Percentiles rank a stretch among this genome's conserved stretches.
Evolutionary conservation across 73 alveolate genomes (phyloP).

Genomic region (Paramecium biaurelia): DNA sequence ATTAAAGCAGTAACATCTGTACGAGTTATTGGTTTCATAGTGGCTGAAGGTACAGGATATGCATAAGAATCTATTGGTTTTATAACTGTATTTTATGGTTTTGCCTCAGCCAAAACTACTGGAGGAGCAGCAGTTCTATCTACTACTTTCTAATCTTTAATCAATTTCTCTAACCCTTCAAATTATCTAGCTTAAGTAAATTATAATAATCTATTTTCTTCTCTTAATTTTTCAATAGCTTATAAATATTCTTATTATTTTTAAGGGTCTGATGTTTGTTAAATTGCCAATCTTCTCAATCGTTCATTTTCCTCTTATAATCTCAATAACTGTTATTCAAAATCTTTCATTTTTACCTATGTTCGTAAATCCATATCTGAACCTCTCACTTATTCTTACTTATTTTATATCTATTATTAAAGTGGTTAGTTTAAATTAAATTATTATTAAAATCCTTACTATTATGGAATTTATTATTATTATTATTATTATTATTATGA

Average conservation of each 20-base stretch:
- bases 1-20: background rate
- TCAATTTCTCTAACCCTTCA: conserved; percentile 10
- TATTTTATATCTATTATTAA: background rate
- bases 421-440: background rate
- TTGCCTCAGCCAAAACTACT: background rate
- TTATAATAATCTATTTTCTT: background rate
- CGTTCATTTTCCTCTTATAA: conserved; percentile 33
- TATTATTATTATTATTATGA: too few relatives aligned
- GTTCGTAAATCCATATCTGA: conserved; percentile 6
- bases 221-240: conserved; percentile 21
- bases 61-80: conserved; percentile 33
- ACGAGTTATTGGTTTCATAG: background rate
- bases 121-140: background rate
- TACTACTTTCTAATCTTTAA: background rate
- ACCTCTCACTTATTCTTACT: background rate
- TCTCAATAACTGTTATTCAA: background rate
- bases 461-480: background rate
- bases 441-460: background rate
- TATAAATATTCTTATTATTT: conserved; percentile 2
- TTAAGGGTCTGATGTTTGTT: background rate
- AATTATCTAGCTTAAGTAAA: conserved; percentile 15
- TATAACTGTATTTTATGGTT: background rate
- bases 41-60: conserved; percentile 35
- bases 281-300: background rate
- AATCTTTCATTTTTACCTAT: conserved; percentile 18